Evolutionary conservation across 192 early-diverging fungal species (phyloP).

Genomic region (Coemansia umbellata): DNA sequence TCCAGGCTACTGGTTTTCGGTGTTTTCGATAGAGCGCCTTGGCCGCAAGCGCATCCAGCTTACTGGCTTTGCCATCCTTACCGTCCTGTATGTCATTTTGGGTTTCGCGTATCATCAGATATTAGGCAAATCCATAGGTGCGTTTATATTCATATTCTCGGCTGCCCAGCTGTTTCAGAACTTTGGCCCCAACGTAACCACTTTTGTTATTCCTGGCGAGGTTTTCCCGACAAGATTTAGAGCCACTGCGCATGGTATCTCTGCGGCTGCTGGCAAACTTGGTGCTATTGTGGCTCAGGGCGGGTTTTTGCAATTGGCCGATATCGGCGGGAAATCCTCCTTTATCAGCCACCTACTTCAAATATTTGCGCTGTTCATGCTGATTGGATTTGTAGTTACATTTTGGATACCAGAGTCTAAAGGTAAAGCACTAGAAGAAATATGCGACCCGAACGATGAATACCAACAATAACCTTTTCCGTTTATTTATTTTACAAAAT

Average conservation of each 20-base stretch:
- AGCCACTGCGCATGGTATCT: constrained; percentile 75
- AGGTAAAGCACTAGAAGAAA: constrained; percentile 40
- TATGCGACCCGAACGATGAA: constrained; percentile 32
- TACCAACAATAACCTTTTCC: no score
- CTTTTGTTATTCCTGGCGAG: constrained; percentile 78
- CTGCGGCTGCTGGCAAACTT: constrained; percentile 71
- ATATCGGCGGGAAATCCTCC: constrained; percentile 59
- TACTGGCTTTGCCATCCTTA: constrained; percentile 73
- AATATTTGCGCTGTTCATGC: constrained; percentile 70
- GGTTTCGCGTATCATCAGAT: constrained; percentile 68
- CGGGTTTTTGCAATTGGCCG: constrained; percentile 63
- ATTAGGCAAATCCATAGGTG: constrained; percentile 45
- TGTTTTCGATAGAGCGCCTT: constrained; percentile 76
- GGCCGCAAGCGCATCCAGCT: constrained; percentile 90
- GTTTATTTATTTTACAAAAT: no score
- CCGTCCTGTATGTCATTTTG: constrained; percentile 68
- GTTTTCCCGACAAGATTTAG: constrained; percentile 75
- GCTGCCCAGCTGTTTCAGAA: constrained; percentile 79
- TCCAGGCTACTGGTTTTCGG: constrained; percentile 93
- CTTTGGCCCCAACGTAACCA: constrained; percentile 92
- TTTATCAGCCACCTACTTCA: constrained; percentile 59
- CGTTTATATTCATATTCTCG: constrained; percentile 64
- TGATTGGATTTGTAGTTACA: constrained; percentile 56
- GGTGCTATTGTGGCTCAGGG: constrained; percentile 71
- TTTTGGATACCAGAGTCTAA: constrained; percentile 49